Evolutionary conservation across 441 rosid species (phyloP), one percentile per base, ranked within the genome.

Genomic region (Omphalea diandra): DNA sequence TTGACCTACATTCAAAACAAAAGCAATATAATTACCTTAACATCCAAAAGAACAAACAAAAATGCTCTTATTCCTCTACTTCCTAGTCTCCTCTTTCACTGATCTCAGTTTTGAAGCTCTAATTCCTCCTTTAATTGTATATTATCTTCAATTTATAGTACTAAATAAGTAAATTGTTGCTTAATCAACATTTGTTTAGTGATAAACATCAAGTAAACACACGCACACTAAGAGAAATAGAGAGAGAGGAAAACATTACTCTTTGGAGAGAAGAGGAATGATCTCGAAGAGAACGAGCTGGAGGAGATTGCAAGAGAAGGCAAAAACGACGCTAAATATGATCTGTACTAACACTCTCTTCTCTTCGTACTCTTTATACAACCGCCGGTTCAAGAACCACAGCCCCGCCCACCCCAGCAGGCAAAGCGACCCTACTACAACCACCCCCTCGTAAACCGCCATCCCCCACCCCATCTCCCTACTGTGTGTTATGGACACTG

Each of bases 271-370:
- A 36, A 95, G 81, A 67, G 97, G 98, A 73, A 95, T 89, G 85
- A 95, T 95, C 83, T 95, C 98, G 79, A 93, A 93, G 64, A 95
- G 91, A 62, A 95, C 99, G 68, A 95, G 99, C 88, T 95, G 99
- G 53, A 95, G 90, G 44, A 95, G 98, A 72, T 91, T 95, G 81
- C 99, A 90, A 68, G 98, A 95, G 85, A 95, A 95, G 40, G 99
- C 95, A 77, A 93, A 95, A 14, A 95, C 98, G 77, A 89, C 75
- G 71, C 97, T 93, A 88, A 95, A 95, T 68, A 95, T 89, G 84
- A 93, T 88, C 87, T 95, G 99, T 57, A 95, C 97, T 81, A 90
- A 76, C 4, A 78, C 94, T 67, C 98, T 78, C 79, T 91, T 95
- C 87, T 95, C 97, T 76, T 95, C 99, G 76, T 95, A 95, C 83